Evolutionary conservation across 139 green algal genomes (phyloP), one percentile per base, ranked within the genome.

Genomic region (Gonium pectorale): DNA sequence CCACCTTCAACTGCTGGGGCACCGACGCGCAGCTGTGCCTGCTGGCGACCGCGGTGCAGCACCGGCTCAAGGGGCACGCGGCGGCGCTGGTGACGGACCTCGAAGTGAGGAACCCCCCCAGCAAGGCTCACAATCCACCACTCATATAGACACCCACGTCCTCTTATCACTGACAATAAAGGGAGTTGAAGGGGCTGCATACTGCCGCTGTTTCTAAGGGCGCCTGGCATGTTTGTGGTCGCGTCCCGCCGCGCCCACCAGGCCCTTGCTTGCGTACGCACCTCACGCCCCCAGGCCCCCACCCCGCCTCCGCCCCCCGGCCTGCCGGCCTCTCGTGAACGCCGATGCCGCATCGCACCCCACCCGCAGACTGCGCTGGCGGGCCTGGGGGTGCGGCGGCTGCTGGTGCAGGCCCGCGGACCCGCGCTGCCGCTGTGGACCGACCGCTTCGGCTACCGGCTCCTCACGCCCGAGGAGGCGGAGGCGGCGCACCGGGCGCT

Each of bases 1-100:
- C 79, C 43, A 78, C 46, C 46, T 67, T 85, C 79, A 78, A 77
- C 64, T 26, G 77, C n/a, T 67, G 41, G 29, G 79, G 79, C 35
- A 0, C 1, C 37, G 62, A 67, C 2, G 79, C 79, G 35, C 79
- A 85, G 64, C 35, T 85, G 35, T 68, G 46, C 26, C 9, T 85
- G 79, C 64, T 85, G 46, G 79, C 79, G 49, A 85, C 79, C 8
- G 79, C 63, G 21, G 15, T n/a, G 26, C 35, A 54, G 79, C 46
- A 68, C 35, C 64, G 79, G 7, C 35, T 27, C 15, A 31, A 56
- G 29, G 79, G 79, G 35, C 33, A 78, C 49, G 79, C 26, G 26
- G 24, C n/a, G 64, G 64, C 49, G 31, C 63, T 85, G 79, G 56
- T 85, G 64, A 35, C 64, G 5, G 64, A 67, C 26, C 35, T 85